These are phyloP conservation scores for Metschnikowia lunata DNA, from an alignment of 805 yeast species.

Conservation along the genomic window DNA sequence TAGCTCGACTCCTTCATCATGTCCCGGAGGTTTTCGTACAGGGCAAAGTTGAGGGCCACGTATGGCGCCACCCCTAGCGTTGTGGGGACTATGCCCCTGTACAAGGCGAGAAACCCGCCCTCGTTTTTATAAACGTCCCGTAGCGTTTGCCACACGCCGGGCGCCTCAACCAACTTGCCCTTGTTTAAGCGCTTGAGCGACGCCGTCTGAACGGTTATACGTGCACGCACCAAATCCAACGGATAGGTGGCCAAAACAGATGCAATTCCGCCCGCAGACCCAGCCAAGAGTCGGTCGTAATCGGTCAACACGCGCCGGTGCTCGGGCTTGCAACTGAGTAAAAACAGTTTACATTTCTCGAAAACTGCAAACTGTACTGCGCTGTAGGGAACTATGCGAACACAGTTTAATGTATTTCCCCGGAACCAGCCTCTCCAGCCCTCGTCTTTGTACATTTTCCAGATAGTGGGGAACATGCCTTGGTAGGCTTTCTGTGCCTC, in stretches of 20 bases:
- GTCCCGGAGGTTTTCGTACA: slow-evolving; percentile 78
- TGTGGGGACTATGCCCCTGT: slow-evolving; percentile 87
- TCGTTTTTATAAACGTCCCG: slow-evolving; percentile 61
- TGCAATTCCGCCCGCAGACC: slow-evolving; percentile 74
- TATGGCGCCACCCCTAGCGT: slow-evolving; percentile 94
- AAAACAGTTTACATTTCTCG: slow-evolving; percentile 51
- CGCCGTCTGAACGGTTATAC: slow-evolving; percentile 88
- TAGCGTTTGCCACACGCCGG: slow-evolving; percentile 63
- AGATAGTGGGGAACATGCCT: slow-evolving; percentile 75
- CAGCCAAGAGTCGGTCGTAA: slow-evolving; percentile 63
- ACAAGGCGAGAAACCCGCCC: slow-evolving; percentile 77
- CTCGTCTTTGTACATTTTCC: slow-evolving; percentile 80
- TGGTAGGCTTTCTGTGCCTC: slow-evolving; percentile 45
- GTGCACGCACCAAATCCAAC: slow-evolving; percentile 82
- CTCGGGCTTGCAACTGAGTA: slow-evolving; percentile 23
- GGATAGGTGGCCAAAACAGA: slow-evolving; percentile 88
- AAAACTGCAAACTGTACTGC: slow-evolving; percentile 91
- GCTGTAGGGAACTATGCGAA: slow-evolving; percentile 87
- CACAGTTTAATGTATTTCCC: slow-evolving; percentile 87
- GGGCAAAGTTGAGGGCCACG: slow-evolving; percentile 87
- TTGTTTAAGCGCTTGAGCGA: slow-evolving; percentile 44
- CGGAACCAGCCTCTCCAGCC: slow-evolving; percentile 88
- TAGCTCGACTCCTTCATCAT: slow-evolving; percentile 29
- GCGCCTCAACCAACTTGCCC: slow-evolving; percentile 51
- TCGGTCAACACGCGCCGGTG: slow-evolving; percentile 40